Conservation (phyloP, 768 basidiomycete species). For the Pleurotus giganteus region DNA sequence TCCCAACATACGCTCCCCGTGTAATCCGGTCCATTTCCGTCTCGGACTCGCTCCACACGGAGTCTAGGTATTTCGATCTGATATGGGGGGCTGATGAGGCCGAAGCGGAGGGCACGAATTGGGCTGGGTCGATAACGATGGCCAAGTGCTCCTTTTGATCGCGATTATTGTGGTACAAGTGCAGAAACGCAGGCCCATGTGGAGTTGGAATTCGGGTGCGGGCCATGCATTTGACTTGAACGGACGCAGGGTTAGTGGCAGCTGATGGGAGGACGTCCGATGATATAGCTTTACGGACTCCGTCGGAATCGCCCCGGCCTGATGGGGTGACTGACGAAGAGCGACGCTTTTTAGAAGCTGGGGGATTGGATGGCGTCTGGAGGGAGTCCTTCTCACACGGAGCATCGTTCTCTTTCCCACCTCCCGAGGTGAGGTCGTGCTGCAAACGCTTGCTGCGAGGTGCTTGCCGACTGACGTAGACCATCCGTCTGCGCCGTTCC, state of each 20-base stretch:
- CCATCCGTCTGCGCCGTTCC: constrained; percentile 43
- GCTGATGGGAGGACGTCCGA: constrained; percentile 20
- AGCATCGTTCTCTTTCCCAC: constrained; percentile 51
- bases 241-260: constrained; percentile 25
- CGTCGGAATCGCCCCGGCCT: constrained; percentile 9
- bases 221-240: constrained; percentile 92
- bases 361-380: constrained; percentile 37
- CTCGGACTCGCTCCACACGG: constrained; percentile 80
- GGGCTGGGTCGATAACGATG: constrained; percentile 89
- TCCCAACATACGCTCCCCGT: constrained; percentile 91
- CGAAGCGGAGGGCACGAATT: constrained; percentile 52
- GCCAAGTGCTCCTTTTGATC: constrained; percentile 96
- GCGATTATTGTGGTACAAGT: constrained; percentile 90
- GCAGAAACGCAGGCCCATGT: constrained; percentile 89
- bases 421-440: constrained; percentile 28
- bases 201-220: constrained; percentile 97
- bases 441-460: constrained; percentile 61
- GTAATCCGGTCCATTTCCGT: constrained; percentile 92
- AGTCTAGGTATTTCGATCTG: constrained; percentile 78
- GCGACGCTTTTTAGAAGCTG: constrained; percentile 40
- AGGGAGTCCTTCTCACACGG: constrained; percentile 36
- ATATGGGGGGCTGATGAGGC: constrained; percentile 55
- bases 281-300: constrained; percentile 18
- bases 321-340: constrained; percentile 26
- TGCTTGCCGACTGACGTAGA: constrained; percentile 74